Evolutionary conservation across 2,329 filamentous ascomycete species (phyloP), one percentile per base, ranked within the genome.

Genomic region (Huntiella moniliformis): DNA sequence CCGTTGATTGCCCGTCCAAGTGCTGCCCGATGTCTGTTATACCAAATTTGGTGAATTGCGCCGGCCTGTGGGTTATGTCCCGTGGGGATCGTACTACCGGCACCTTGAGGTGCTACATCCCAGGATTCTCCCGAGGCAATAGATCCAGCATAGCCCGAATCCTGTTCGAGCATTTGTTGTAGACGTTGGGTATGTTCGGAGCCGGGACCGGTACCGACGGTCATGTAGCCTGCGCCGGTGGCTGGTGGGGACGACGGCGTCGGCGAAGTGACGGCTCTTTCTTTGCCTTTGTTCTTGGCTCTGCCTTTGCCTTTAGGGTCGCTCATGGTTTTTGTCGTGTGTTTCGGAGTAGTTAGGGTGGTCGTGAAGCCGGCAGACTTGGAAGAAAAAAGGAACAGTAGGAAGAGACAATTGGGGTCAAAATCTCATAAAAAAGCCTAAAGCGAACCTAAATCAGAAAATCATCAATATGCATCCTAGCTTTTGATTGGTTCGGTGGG

Each of bases 121-220:
- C 49, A 55, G 38, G 56, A 59, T 53, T 72, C 72, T 44, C 81
- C 81, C 50, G 76, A 78, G 28, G 73, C 67, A 42, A 81, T 69
- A 58, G 84, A 94, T 38, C 81, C 82, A 46, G 85, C 87, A 57
- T 96, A 96, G 5, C 88, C 91, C 13, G 88, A 96, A 59, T 98
- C 91, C 48, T 76, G 67, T 51, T 93, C 84, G 46, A 96, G 67
- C 54, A 92, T 73, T 13, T 79, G 76, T 61, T 91, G 83, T 35
- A 96, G 68, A 46, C 78, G 78, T 28, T 81, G 74, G 34, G 85
- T 87, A 58, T 84, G 83, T 57, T 85, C 77, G 15, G 87, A 87
- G 17, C 43, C 44, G 46, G 79, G 77, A 45, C 87, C 87, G 53
- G 71, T 77, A 48, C 88, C 88, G 43, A 95, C 83, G 4, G 84